These are phyloP conservation scores for Fusarium sp. DNA, from an alignment of 2,329 filamentous ascomycete species.

Conservation along the genomic window DNA sequence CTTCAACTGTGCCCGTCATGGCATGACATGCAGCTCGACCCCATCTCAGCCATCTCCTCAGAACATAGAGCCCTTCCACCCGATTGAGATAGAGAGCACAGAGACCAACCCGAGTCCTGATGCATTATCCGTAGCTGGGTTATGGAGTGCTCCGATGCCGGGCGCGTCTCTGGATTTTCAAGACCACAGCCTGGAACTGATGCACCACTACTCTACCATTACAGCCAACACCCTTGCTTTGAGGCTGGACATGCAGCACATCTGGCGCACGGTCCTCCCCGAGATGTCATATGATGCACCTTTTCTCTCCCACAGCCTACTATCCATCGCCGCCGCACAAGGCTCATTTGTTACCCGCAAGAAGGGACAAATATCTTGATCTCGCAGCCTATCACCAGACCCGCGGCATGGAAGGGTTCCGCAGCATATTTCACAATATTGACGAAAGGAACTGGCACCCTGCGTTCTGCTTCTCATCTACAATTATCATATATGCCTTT, in stretches of 20 bases:
- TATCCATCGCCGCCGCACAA: accelerated
- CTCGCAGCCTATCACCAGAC: not conserved
- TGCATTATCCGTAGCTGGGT: not conserved
- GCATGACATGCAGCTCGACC: not conserved
- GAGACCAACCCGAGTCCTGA: not conserved
- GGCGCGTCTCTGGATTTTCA: not conserved
- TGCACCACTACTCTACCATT: not conserved
- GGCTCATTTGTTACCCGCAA: accelerated
- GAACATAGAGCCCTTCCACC: accelerated
- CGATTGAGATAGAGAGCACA: not conserved
- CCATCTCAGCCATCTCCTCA: not conserved
- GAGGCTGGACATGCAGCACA: not conserved
- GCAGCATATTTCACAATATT: accelerated
- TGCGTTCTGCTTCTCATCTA: not conserved
- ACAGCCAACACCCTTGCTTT: not conserved
- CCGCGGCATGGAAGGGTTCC: not conserved
- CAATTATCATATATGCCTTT: not conserved
- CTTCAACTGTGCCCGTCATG: not conserved
- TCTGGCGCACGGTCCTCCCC: not conserved
- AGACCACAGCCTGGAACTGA: not conserved
- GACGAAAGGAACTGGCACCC: not conserved
- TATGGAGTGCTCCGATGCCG: not conserved
- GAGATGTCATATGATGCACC: not conserved
- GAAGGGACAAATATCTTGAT: not conserved
- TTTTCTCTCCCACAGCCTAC: not conserved